These are phyloP conservation scores for Fusarium nisikadoi DNA, from an alignment of 2,329 filamentous ascomycete species.

Conservation along the genomic window DNA sequence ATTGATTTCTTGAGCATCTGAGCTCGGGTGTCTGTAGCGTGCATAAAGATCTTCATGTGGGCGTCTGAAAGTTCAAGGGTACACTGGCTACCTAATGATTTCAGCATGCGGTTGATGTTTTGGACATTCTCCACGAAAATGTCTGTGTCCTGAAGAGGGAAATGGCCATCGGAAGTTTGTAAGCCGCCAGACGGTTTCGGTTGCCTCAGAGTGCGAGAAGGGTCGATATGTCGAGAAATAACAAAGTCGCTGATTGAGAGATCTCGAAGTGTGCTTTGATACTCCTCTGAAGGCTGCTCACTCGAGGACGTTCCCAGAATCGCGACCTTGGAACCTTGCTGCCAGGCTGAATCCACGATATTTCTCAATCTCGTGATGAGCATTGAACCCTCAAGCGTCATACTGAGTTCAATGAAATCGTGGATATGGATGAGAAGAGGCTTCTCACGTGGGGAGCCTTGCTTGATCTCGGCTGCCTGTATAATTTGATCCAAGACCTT, in stretches of 20 bases:
- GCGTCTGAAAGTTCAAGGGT: slow-evolving; percentile 41
- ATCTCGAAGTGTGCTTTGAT: slow-evolving; percentile 53
- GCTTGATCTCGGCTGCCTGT: slow-evolving; percentile 55
- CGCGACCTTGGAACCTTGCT: slow-evolving; percentile 76
- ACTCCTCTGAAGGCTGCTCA: slow-evolving; percentile 59
- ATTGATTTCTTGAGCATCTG: slow-evolving; percentile 50
- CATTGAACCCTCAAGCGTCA: slow-evolving; percentile 73
- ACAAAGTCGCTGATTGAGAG: slow-evolving; percentile 56
- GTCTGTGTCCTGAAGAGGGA: slow-evolving; percentile 51
- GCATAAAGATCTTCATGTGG: slow-evolving; percentile 43
- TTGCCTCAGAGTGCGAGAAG: slow-evolving; percentile 40
- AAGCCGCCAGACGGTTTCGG: slow-evolving; percentile 42
- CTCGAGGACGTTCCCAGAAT: slow-evolving; percentile 81
- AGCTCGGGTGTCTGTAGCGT: slow-evolving; percentile 40
- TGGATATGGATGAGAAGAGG: slow-evolving; percentile 80
- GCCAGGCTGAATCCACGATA: slow-evolving; percentile 77
- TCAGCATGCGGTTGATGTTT: slow-evolving; percentile 61
- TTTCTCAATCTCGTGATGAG: slow-evolving; percentile 77
- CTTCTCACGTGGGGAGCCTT: slow-evolving; percentile 48
- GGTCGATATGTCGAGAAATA: slow-evolving; percentile 50
- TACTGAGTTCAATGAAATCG: slow-evolving; percentile 82
- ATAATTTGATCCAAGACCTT: slow-evolving; percentile 68
- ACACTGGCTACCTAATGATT: slow-evolving; percentile 47
- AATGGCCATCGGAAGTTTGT: slow-evolving; percentile 32
- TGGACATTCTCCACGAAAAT: slow-evolving; percentile 57